Base-by-base conservation (phyloP, 176 grass and related monocot genomes). In the Urochloa ruziziensis region DNA sequence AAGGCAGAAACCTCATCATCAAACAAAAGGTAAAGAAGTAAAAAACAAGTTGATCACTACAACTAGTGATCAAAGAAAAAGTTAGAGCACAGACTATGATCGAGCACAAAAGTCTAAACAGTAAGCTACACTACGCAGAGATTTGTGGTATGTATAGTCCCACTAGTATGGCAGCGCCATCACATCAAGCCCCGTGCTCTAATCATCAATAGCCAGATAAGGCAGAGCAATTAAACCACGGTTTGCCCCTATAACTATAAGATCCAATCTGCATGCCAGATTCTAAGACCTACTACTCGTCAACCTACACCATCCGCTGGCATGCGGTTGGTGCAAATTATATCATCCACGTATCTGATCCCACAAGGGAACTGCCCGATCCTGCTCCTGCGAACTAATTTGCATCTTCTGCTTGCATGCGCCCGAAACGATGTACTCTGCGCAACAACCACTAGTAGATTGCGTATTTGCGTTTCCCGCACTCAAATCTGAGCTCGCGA, bases 381-480 rank as follows among this genome's bases (percentile, higher is more conserved):
- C 25, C 8, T 56, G 24, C 33, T 65, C 25, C 8, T 56, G 24
- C 33, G 18, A 52, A 34, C 19, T 43, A 44, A 44, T 86, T 27
- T 47, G 54, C 88, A 49, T 78, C 23, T 25, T 83, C 58, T 66
- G 66, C 58, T 73, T 86, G 88, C 84, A 86, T 82, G 83, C 73
- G 76, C 7, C 70, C 53, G 32, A 67, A 61, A 48, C 12, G 28
- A 43, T 18, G 63, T 35, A 57, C 25, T 89, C 28, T 48, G 47
- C 42, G 64, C 21, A 71, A 24, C 46, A 2, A 60, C 36, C 52
- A 17, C 57, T 39, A 21, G 11, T 27, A 15, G 74, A 65, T 75
- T 75, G 17, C 42, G 28, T 68, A 43, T 43, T 75, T 75, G 17
- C 42, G 28, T 68, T 53, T 43, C 51, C 33, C 16, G 21, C 47